Evolutionary conservation across 192 early-diverging fungal genomes (phyloP), one percentile per base, ranked within the genome.

Genomic region (Coemansia sp.): DNA sequence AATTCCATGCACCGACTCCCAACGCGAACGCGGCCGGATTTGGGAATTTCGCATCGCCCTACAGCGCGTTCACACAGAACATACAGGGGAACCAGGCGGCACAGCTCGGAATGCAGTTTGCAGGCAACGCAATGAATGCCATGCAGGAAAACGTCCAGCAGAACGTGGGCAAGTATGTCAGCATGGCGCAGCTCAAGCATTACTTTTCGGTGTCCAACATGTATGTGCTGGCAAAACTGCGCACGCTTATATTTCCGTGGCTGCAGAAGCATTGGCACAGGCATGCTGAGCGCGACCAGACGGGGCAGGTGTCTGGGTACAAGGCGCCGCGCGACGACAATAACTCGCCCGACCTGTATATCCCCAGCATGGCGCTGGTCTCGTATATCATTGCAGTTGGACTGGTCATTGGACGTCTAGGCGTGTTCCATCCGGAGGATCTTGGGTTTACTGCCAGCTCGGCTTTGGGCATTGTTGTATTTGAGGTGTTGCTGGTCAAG

Each of bases 191-290:
- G 63, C 69, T 95, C 18, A 89, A 92, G 69, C 88, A 91, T 61
- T 96, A 95, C 71, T 98, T 96, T 71, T 92, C 94, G 62, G 96
- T 98, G 25, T 90, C 87, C 68, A 98, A 95, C 73, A 83, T 86
- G 7, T 98, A 95, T 62, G 96, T 98, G 13, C 69, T 96, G 22
- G 85, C 86, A 55, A 98, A 98, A 70, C 71, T 96, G 12, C 80
- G 73, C 19, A 64, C 90, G n/a, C 69, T 98, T 14, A 61, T 94
- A 52, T 96, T 96, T 64, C 95, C 96, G 11, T 97, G 92, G 85
- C 78, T 89, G 30, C 92, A 98, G 61, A 83, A 79, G 84, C 81
- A 81, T 17, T 96, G 95, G 93, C 84, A 87, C 24, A 80, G 93
- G 27, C 68, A 88, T 22, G 83, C 86, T 43, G 81, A 78, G 57